phyloP scores from a whole-genome alignment of 2,329 filamentous ascomycete genomes.

The Fusarium coffeatum region DNA sequence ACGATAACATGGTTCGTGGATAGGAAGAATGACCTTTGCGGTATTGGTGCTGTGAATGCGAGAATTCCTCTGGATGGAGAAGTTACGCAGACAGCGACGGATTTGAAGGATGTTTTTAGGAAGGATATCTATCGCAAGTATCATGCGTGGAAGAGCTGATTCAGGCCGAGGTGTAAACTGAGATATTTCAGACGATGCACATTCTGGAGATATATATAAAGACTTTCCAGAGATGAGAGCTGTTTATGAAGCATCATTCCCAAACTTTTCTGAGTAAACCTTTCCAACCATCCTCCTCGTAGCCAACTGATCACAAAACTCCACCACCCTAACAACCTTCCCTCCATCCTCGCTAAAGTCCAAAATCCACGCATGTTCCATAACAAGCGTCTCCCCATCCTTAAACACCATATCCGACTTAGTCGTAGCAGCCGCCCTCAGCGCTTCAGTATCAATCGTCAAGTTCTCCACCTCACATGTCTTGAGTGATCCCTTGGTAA shows the following conservation, averaged over 20 bases:
- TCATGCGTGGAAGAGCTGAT: conserved; percentile 13
- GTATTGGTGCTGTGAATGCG: conserved; percentile 55
- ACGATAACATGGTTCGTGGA: conserved; percentile 63
- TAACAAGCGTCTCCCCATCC: background rate
- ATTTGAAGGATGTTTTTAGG: conserved; percentile 57
- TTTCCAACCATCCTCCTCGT: background rate
- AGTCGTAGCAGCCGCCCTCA: background rate
- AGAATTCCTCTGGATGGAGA: conserved; percentile 49
- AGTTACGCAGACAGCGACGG: conserved; percentile 17
- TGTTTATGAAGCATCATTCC: background rate
- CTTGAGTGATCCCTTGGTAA: background rate
- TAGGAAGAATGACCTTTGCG: conserved; percentile 59
- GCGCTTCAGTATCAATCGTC: background rate
- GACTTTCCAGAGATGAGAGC: too few relatives aligned
- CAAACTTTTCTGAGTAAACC: background rate
- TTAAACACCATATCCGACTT: conserved; percentile 1
- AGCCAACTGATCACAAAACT: conserved; percentile 1
- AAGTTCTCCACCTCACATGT: background rate
- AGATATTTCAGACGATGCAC: background rate
- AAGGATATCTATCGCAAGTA: conserved; percentile 56
- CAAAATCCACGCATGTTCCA: conserved; percentile 9
- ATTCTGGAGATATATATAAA: background rate
- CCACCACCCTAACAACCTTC: background rate
- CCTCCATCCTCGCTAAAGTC: background rate
- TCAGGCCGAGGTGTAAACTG: background rate